phyloP scores from a whole-genome alignment of 2,329 filamentous ascomycete genomes.

The Pestalotiopsis sp. region DNA sequence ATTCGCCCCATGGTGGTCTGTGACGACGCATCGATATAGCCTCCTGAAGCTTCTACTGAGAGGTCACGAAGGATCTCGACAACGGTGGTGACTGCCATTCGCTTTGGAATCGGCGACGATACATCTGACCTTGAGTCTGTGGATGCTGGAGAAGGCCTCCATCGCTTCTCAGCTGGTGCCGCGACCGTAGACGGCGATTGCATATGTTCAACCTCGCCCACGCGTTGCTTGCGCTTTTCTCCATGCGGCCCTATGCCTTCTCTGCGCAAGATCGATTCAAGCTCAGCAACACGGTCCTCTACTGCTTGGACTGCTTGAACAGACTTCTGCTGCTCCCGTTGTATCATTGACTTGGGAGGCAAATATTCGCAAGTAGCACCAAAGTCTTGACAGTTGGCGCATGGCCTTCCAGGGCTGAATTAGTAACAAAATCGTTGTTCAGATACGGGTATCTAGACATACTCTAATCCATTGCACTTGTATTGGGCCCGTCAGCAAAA shows the following conservation, averaged over 20 bases:
- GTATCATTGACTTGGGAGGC: slow-evolving; percentile 34
- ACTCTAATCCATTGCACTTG: slow-evolving; percentile 18
- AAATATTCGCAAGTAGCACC: slow-evolving; percentile 34
- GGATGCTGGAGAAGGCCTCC: slow-evolving; percentile 4
- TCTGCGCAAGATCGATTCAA: slow-evolving; percentile 16
- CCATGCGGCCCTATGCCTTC: slow-evolving; percentile 12
- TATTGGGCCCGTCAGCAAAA: background rate
- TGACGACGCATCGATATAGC: slow-evolving; percentile 23
- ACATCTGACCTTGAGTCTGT: slow-evolving; percentile 6
- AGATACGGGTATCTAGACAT: slow-evolving; percentile 2
- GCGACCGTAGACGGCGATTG: background rate
- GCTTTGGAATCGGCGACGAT: slow-evolving; percentile 4
- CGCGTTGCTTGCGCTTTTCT: slow-evolving; percentile 2
- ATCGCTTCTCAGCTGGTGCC: background rate
- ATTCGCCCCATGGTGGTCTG: slow-evolving; percentile 23
- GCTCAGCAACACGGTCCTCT: slow-evolving; percentile 19
- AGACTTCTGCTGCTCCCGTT: slow-evolving; percentile 20
- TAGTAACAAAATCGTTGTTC: background rate
- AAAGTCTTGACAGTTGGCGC: slow-evolving; percentile 16
- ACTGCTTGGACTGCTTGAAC: slow-evolving; percentile 17
- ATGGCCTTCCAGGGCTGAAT: background rate
- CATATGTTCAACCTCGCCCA: background rate
- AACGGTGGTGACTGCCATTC: slow-evolving; percentile 14
- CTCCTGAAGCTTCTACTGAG: slow-evolving; percentile 21
- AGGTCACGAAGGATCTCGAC: slow-evolving; percentile 23